Percentiles rank a stretch among this genome's conserved stretches.
phyloP scores from a whole-genome alignment of 2,329 filamentous ascomycete genomes.

The Rhexocercosporidium sp. region DNA sequence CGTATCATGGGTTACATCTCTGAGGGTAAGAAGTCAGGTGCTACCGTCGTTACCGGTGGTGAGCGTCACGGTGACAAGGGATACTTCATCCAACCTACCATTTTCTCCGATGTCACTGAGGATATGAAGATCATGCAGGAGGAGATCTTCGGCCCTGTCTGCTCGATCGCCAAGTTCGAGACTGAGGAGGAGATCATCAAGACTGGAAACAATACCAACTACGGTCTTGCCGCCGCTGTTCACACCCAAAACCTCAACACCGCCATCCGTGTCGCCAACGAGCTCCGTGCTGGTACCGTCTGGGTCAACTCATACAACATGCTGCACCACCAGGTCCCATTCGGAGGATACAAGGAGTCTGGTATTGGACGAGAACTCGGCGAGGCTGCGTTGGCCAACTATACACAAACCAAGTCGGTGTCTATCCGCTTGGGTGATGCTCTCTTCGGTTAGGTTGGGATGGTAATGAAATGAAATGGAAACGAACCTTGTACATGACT shows the following conservation, averaged over 20 bases:
- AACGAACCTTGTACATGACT: slow-evolving; percentile 33
- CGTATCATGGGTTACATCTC: slow-evolving; percentile 72
- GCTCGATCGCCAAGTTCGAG: slow-evolving; percentile 73
- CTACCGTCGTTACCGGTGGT: slow-evolving; percentile 68
- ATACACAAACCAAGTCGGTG: slow-evolving; percentile 72
- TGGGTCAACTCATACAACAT: slow-evolving; percentile 63
- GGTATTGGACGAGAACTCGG: slow-evolving; percentile 80
- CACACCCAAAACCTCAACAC: slow-evolving; percentile 73
- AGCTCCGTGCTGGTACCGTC: slow-evolving; percentile 60
- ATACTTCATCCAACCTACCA: slow-evolving; percentile 76
- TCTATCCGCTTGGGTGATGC: slow-evolving; percentile 57
- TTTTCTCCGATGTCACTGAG: slow-evolving; percentile 72
- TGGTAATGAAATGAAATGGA: slow-evolving; percentile 10
- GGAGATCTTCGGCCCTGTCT: slow-evolving; percentile 78
- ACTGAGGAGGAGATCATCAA: slow-evolving; percentile 69
- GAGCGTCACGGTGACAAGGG: slow-evolving; percentile 69
- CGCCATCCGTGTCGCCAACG: slow-evolving; percentile 68
- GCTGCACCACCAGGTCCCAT: slow-evolving; percentile 68
- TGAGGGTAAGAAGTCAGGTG: slow-evolving; percentile 67
- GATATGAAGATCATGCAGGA: slow-evolving; percentile 79
- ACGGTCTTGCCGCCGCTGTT: slow-evolving; percentile 71
- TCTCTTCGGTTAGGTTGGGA: slow-evolving; percentile 43
- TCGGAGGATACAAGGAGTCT: slow-evolving; percentile 79
- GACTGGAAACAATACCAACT: slow-evolving; percentile 66
- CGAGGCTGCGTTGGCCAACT: slow-evolving; percentile 69